These are phyloP conservation scores for Cutaneotrichosporon spelunceum DNA, from an alignment of 1,284 basidiomycete species.

Conservation along the genomic window DNA sequence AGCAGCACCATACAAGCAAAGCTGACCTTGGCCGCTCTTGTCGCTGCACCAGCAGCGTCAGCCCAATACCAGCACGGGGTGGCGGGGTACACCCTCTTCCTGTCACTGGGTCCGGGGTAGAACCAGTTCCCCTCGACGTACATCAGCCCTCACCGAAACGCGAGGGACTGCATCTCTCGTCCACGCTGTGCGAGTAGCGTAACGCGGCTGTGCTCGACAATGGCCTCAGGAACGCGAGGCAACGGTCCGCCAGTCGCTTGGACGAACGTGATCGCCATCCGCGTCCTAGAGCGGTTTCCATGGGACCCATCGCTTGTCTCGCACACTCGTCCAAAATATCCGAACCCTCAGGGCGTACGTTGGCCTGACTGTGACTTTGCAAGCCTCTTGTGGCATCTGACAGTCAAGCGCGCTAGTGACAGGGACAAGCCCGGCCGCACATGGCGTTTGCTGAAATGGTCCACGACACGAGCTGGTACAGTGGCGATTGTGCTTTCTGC, in stretches of 20 bases:
- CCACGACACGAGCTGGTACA: too few species aligned
- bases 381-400: not conserved
- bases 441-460: too few species aligned
- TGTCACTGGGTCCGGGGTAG: not conserved
- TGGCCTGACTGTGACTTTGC: not conserved
- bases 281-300: too few species aligned
- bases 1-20: not conserved
- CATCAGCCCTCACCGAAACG: not conserved
- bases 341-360: not conserved
- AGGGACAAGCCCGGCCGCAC: not conserved
- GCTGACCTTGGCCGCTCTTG: not conserved
- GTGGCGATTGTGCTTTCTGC: constrained; percentile 72
- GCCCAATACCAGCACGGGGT: not conserved
- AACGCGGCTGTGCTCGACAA: too few species aligned
- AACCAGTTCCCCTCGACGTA: not conserved
- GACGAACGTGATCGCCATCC: not conserved
- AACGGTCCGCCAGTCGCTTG: not conserved
- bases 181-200: not conserved
- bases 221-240: too few species aligned
- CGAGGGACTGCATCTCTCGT: not conserved
- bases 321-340: not conserved
- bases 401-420: not conserved
- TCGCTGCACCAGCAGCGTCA: not conserved
- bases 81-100: not conserved
- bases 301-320: too few species aligned